Base-by-base conservation (phyloP, 2,329 filamentous ascomycete species). In the Sporothrix dimorphospora region DNA sequence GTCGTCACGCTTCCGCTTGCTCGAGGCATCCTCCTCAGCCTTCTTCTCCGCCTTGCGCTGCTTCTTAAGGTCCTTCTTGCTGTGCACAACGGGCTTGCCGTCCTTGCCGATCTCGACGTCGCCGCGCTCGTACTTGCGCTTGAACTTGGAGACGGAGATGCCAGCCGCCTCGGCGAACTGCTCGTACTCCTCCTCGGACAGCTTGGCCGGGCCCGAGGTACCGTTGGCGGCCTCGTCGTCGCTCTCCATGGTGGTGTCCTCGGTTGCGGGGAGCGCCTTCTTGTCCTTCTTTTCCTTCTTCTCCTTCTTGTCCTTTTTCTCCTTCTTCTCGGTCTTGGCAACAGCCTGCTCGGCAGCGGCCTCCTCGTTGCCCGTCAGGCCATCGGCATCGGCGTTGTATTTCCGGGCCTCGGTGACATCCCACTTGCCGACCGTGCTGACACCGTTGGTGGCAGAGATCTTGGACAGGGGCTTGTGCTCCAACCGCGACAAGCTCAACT, bases 381-480 rank as follows among this genome's bases (percentile, higher is more conserved):
- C 95, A 82, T 99, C 96, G 70, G 94, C 96, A 79, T 98, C 94
- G 66, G 89, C 87, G 82, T 98, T 98, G 87, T 99, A 99, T 83
- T 95, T 96, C 80, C 93, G 89, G 12, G 92, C 92, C 82, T 98
- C 94, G 84, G 97, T 97, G 79, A 99, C 87, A 75, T 94, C 92
- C 87, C 93, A 97, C 83, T 97, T 97, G 77, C 90, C 89, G 72
- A 87, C 83, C 55, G 84, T 82, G 51, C 84, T 80, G 8, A 83
- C 83, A 47, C 86, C 81, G 47, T 71, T 72, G 16, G 47, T 14
- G 24, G 47, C 34, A 12, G 49, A 30, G 11, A 63, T 66, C 76
- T 90, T 88, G 73, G 92, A 92, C 40, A 96, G 84, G 19, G 95
- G 93, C 87, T 97, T 97, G 82, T 94, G 94, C 84, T 99, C 96